These are phyloP conservation scores for Sporisorium exsertum DNA, from an alignment of 1,284 basidiomycete species.

Conservation along the genomic window DNA sequence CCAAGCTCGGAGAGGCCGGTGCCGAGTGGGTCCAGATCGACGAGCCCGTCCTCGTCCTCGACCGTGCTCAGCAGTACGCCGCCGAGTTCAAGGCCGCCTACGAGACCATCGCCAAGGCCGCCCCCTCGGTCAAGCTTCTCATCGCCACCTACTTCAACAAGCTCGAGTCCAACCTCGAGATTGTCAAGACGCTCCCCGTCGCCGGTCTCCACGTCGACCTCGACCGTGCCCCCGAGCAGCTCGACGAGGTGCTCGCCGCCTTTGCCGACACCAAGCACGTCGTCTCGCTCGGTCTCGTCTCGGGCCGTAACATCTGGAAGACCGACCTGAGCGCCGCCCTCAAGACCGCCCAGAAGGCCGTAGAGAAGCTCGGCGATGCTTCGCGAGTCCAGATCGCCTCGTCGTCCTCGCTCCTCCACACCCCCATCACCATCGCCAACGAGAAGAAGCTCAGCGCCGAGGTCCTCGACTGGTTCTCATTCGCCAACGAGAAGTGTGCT, in stretches of 20 bases:
- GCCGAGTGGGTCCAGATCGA: conserved; percentile 96
- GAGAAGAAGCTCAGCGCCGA: conserved; percentile 91
- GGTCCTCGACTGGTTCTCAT: conserved; percentile 98
- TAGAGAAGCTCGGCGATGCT: conserved; percentile 59
- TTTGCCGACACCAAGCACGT: conserved; percentile 75
- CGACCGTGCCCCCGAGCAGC: conserved; percentile 86
- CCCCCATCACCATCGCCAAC: conserved; percentile 91
- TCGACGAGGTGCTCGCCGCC: conserved; percentile 84
- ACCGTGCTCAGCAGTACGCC: conserved; percentile 82
- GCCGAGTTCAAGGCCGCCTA: conserved; percentile 86
- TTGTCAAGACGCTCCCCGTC: conserved; percentile 91
- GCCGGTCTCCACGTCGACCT: conserved; percentile 96
- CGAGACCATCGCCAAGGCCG: conserved; percentile 81
- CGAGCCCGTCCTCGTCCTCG: conserved; percentile 95
- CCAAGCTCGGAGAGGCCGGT: conserved; percentile 91
- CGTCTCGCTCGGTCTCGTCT: conserved; percentile 95
- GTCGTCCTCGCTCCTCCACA: conserved; percentile 98
- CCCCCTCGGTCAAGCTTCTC: conserved; percentile 83
- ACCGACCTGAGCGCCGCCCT: conserved; percentile 88
- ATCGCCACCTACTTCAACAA: conserved; percentile 94
- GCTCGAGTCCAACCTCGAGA: conserved; percentile 90
- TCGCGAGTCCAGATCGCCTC: conserved; percentile 89
- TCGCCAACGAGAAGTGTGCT: conserved; percentile 93
- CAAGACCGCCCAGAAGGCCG: conserved; percentile 84
- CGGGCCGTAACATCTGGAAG: conserved; percentile 99